Conservation (phyloP, 2,329 filamentous ascomycete species). For the Penicillium sp. region DNA sequence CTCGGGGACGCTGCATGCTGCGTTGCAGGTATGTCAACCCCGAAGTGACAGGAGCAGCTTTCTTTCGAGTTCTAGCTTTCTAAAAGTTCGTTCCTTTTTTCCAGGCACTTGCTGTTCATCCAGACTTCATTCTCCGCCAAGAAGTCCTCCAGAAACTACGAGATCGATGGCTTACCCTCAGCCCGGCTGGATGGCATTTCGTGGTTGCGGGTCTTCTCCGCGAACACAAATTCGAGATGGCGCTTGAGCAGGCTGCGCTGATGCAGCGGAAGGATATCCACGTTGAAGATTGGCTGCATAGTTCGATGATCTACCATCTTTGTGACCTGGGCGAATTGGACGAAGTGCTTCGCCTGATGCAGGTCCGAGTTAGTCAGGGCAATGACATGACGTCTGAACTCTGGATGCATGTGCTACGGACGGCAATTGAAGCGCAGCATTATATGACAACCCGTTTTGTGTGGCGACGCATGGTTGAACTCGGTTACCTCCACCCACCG, state of each 20-base stretch:
- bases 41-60: not conserved
- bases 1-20: slow-evolving; percentile 71
- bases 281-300: slow-evolving; percentile 75
- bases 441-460: slow-evolving; percentile 69
- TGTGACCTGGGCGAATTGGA: slow-evolving; percentile 75
- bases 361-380: slow-evolving; percentile 58
- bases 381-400: slow-evolving; percentile 61
- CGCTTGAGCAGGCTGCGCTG: slow-evolving; percentile 70
- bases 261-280: slow-evolving; percentile 64
- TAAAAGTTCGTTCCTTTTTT: not conserved
- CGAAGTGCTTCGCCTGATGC: slow-evolving; percentile 73
- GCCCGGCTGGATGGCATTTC: slow-evolving; percentile 67
- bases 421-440: slow-evolving; percentile 68
- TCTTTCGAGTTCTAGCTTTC: too few species aligned
- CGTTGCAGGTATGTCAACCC: slow-evolving; percentile 63
- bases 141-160: slow-evolving; percentile 70
- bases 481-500: slow-evolving; percentile 65
- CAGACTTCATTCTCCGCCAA: slow-evolving; percentile 78
- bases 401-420: slow-evolving; percentile 76
- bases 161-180: slow-evolving; percentile 71
- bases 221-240: slow-evolving; percentile 82
- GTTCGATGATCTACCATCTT: slow-evolving; percentile 76
- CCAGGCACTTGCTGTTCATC: slow-evolving; percentile 77
- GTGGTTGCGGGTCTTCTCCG: slow-evolving; percentile 76
- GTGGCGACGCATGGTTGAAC: slow-evolving; percentile 72